phyloP scores from a whole-genome alignment of 768 basidiomycete genomes.

The Mrakia hoshinonis region DNA sequence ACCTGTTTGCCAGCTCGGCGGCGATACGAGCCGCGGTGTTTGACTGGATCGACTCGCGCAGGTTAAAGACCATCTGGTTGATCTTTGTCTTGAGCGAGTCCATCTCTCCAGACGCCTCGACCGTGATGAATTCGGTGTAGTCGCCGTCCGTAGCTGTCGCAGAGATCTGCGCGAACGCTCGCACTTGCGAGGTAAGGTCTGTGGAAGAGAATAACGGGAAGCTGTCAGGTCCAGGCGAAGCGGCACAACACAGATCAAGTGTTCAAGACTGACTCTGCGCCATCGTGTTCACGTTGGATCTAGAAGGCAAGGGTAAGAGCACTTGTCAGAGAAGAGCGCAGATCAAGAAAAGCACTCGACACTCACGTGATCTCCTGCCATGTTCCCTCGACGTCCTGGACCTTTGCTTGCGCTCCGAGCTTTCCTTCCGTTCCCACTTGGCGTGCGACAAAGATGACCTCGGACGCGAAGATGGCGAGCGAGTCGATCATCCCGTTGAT shows the following conservation, averaged over 20 bases:
- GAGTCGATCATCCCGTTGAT: constrained; percentile 92
- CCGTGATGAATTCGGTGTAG: constrained; percentile 97
- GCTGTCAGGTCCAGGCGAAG: background rate
- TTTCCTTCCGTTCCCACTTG: constrained; percentile 99
- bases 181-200: constrained; percentile 48
- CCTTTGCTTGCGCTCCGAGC: constrained; percentile 92
- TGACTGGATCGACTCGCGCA: constrained; percentile 95
- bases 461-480: constrained; percentile 70
- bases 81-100: constrained; percentile 92
- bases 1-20: constrained; percentile 93
- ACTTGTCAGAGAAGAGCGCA: background rate
- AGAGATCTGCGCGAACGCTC: constrained; percentile 96
- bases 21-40: constrained; percentile 96
- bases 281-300: constrained; percentile 96
- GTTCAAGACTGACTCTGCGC: constrained; percentile 38
- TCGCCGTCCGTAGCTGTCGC: constrained; percentile 98
- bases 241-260: background rate
- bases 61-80: constrained; percentile 86
- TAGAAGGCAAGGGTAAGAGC: constrained; percentile 41
- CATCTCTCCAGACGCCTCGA: constrained; percentile 98
- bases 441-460: constrained; percentile 89
- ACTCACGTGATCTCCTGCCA: constrained; percentile 98
- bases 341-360: constrained; percentile 15
- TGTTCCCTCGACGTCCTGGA: constrained; percentile 91
- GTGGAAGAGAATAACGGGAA: background rate